Evolutionary conservation across 2,329 filamentous ascomycete species (phyloP).

Genomic region (Calonectria pauciramosa): DNA sequence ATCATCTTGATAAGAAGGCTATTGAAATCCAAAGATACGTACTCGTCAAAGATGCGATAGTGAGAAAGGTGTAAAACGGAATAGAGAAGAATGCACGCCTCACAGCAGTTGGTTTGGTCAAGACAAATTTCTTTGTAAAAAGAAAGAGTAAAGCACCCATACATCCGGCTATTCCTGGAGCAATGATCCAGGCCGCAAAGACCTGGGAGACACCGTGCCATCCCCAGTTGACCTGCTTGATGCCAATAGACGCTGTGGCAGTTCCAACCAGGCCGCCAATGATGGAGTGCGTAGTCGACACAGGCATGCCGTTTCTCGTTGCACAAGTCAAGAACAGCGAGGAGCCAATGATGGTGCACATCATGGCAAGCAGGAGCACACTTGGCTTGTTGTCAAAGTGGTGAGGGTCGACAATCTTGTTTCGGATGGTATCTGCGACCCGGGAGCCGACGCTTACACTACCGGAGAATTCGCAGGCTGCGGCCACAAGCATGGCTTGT

Average conservation of each 20-base stretch:
- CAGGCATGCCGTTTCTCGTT: slow-evolving; percentile 64
- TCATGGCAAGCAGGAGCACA: slow-evolving; percentile 67
- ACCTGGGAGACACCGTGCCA: slow-evolving; percentile 54
- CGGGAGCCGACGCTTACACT: slow-evolving; percentile 54
- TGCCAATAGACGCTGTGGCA: slow-evolving; percentile 53
- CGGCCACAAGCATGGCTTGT: slow-evolving; percentile 60
- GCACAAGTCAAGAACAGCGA: slow-evolving; percentile 67
- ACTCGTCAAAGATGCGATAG: slow-evolving; percentile 52
- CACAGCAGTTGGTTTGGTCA: slow-evolving; percentile 47
- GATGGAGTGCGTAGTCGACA: slow-evolving; percentile 68
- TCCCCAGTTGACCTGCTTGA: slow-evolving; percentile 53
- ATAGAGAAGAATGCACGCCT: slow-evolving; percentile 52
- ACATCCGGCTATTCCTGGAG: slow-evolving; percentile 51
- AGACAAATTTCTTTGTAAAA: slow-evolving; percentile 50
- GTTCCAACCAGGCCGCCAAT: slow-evolving; percentile 58
- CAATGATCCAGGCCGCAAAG: slow-evolving; percentile 55
- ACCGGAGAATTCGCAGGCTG: slow-evolving; percentile 60
- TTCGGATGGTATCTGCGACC: slow-evolving; percentile 61
- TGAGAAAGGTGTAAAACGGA: slow-evolving; percentile 55
- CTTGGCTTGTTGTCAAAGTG: slow-evolving; percentile 59
- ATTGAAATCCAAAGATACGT: slow-evolving; percentile 24
- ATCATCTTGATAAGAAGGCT: background rate
- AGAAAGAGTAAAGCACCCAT: slow-evolving; percentile 51
- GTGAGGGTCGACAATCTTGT: slow-evolving; percentile 59
- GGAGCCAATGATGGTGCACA: slow-evolving; percentile 65